phyloP scores from a whole-genome alignment of 164 flowering plant species.

The Kingdonia uniflora region DNA sequence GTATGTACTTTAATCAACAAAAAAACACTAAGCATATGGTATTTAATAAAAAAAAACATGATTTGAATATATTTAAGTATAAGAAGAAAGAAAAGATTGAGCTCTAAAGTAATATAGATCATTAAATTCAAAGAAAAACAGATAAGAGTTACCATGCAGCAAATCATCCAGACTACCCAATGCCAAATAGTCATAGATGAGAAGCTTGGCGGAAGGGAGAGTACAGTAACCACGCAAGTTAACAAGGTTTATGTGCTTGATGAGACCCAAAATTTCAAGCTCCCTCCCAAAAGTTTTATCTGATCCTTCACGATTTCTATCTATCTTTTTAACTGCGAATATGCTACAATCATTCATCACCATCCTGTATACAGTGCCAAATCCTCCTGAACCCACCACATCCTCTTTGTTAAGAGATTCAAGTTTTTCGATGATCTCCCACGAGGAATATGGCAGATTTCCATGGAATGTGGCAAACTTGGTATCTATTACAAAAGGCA shows the following conservation, averaged over 20 bases:
- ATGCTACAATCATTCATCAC: constrained; percentile 88
- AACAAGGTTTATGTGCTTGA: constrained; percentile 89
- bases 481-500: constrained; percentile 33
- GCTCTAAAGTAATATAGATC: no score
- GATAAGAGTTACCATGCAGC: constrained; percentile 54
- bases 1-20: no score
- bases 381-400: constrained; percentile 95
- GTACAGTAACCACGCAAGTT: constrained; percentile 82
- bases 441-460: constrained; percentile 83
- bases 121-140: no score
- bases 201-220: constrained; percentile 75
- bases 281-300: constrained; percentile 87
- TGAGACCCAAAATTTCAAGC: constrained; percentile 83
- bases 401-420: constrained; percentile 79
- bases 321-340: constrained; percentile 90
- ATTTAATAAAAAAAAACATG: no score
- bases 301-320: constrained; percentile 64
- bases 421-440: constrained; percentile 82
- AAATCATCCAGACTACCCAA: constrained; percentile 81
- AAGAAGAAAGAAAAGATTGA: no score
- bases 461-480: constrained; percentile 92
- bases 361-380: constrained; percentile 88
- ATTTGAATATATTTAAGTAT: no score
- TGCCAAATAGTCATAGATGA: constrained; percentile 81
- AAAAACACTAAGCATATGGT: no score